Base-by-base conservation (phyloP, 495 filamentous ascomycete genomes). In the Penicillium lagena region DNA sequence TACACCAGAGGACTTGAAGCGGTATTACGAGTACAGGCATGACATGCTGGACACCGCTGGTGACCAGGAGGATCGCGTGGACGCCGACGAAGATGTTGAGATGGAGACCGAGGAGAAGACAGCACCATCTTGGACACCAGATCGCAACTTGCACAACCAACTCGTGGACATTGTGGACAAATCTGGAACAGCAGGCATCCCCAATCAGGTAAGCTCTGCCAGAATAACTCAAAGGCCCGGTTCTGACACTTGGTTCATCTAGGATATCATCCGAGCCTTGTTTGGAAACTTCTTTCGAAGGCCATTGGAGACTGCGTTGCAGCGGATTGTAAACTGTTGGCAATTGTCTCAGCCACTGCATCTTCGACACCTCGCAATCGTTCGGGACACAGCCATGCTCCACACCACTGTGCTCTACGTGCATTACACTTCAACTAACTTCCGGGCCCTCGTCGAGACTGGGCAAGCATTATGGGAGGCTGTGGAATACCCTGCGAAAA, bases 261-360 rank as follows among this genome's bases (percentile, higher is more conserved):
- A 78, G 72, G 62, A 73, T 37, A 52, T 84, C 5, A 75, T 73
- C 37, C 68, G 64, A 12, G 46, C 47, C 6, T 66, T 66, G 15
- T 69, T 80, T 42, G 82, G 81, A 12, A 47, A 44, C 12, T 77
- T 79, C 54, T 83, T 73, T 54, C 72, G 70, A 43, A 64, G 80
- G 43, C 78, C 81, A 3, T 49, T 81, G 29, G 84, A 87, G 51
- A 67, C 71, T 37, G 56, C 71, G 14, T 46, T 86, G 29, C 60
- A 57, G 46, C 72, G 80, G 28, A 53, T 86, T 22, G 75, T 75
- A 1, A 76, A 83, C 50, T 65, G 72, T 45, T 84, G 80, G 71
- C 71, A 78, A 36, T 41, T 76, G 28, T 79, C 79, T 2, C 83
- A 87, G 46, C 83, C 84, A 12, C 61, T 69, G 12, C 72, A 83